Conservation (phyloP, 495 filamentous ascomycete genomes). For the Trichocladium antarcticum region DNA sequence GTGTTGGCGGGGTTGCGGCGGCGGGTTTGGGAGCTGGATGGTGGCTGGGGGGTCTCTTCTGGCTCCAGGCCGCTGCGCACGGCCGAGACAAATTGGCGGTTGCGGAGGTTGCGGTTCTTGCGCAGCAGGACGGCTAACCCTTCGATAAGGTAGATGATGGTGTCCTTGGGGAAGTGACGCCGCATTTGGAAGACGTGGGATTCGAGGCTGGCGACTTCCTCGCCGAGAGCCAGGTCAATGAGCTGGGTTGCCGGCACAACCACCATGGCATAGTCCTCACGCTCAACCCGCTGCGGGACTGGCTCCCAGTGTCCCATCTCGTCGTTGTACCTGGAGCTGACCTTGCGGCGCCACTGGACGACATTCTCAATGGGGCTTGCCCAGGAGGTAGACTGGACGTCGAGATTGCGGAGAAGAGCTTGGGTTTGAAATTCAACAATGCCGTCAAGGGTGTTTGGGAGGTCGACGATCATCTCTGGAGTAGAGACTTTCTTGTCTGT, state of each 20-base stretch:
- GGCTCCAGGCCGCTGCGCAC: slow-evolving; percentile 45
- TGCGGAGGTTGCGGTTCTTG: slow-evolving; percentile 56
- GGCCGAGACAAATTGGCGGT: slow-evolving; percentile 54
- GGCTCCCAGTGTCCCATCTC: slow-evolving; percentile 57
- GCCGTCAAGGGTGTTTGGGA: slow-evolving; percentile 46
- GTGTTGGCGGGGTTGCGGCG: slow-evolving; percentile 34
- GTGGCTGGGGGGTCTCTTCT: slow-evolving; percentile 13
- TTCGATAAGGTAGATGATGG: slow-evolving; percentile 67
- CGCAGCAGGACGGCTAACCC: slow-evolving; percentile 56
- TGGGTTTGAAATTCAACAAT: slow-evolving; percentile 48
- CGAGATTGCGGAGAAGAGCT: slow-evolving; percentile 39
- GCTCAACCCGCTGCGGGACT: slow-evolving; percentile 41
- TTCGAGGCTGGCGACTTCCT: slow-evolving; percentile 41
- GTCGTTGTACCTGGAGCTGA: slow-evolving; percentile 51
- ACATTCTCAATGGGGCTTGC: slow-evolving; percentile 45
- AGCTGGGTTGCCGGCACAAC: slow-evolving; percentile 58
- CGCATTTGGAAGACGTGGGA: slow-evolving; percentile 48
- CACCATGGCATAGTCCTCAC: slow-evolving; percentile 58
- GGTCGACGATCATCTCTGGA: slow-evolving; percentile 76
- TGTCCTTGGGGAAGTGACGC: slow-evolving; percentile 40
- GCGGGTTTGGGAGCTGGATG: slow-evolving; percentile 11
- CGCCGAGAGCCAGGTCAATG: slow-evolving; percentile 46
- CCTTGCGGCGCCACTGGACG: slow-evolving; percentile 66
- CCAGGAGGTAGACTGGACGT: slow-evolving; percentile 33
- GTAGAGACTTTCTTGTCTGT: slow-evolving; percentile 66